Evolutionary conservation across 2,329 filamentous ascomycete genomes (phyloP).

Genomic region (Pyrenophora seminiperda): DNA sequence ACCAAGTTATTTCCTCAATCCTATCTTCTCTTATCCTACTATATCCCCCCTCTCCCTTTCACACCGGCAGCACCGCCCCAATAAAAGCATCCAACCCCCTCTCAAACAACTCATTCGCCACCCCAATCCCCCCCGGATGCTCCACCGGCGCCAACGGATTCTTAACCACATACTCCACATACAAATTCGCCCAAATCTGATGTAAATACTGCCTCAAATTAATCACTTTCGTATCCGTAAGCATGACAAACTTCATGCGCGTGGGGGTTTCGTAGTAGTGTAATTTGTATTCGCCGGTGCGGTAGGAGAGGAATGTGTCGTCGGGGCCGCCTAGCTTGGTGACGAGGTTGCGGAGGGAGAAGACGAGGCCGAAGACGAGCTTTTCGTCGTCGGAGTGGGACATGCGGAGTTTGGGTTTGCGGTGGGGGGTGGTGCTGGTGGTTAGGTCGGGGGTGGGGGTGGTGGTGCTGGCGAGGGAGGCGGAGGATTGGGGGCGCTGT

Average conservation of each 20-base stretch:
- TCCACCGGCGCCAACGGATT: conserved; percentile 66
- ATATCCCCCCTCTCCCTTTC: too few species aligned
- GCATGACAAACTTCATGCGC: conserved; percentile 93
- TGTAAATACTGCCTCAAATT: conserved; percentile 95
- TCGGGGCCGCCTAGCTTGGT: conserved; percentile 92
- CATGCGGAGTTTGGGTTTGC: too few species aligned
- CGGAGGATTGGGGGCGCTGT: conserved; percentile 55
- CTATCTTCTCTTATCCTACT: too few species aligned
- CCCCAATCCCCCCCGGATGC: conserved; percentile 65
- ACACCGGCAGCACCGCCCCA: conserved; percentile 50
- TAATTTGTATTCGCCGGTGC: conserved; percentile 93
- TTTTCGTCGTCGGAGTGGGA: conserved; percentile 84
- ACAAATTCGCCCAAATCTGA: conserved; percentile 98
- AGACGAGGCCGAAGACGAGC: conserved; percentile 95
- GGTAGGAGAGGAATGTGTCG: conserved; percentile 89
- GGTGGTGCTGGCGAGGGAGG: conserved; percentile 54
- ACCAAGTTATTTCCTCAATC: too few species aligned
- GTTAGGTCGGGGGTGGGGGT: too few species aligned
- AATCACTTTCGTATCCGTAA: conserved; percentile 85
- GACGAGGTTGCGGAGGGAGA: conserved; percentile 95
- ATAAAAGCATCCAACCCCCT: conserved; percentile 77
- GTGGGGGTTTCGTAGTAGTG: conserved; percentile 99
- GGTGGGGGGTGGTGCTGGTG: too few species aligned
- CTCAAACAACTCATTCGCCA: conserved; percentile 69
- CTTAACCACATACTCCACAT: conserved; percentile 86